Evolutionary conservation across 1,139 yeast genomes (phyloP).

Genomic region (Yamadazyma membranifaciens): DNA sequence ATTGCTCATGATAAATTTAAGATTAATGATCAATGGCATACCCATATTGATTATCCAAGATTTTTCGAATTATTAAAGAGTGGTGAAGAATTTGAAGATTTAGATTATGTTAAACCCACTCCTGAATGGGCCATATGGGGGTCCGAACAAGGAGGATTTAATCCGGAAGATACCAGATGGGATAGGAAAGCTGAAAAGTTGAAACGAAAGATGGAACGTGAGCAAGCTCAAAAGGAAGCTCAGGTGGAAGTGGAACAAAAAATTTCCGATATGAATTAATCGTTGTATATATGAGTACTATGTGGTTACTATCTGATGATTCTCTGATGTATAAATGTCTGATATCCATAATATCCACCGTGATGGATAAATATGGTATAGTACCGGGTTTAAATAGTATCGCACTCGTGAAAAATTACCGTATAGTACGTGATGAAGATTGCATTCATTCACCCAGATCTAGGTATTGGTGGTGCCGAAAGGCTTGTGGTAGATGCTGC

Average conservation of each 20-base stretch:
- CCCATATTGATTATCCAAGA: conserved; percentile 80
- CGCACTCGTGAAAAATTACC: neutral
- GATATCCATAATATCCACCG: too few species aligned
- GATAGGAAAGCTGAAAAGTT: conserved; percentile 66
- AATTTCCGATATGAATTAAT: conserved; percentile 5
- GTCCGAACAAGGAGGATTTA: conserved; percentile 81
- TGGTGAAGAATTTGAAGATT: conserved; percentile 66
- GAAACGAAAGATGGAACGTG: conserved; percentile 45
- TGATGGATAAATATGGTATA: too few species aligned
- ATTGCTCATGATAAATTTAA: conserved; percentile 75
- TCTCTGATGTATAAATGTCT: too few species aligned
- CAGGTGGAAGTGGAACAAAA: neutral
- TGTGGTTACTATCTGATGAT: neutral
- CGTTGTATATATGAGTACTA: conserved; percentile 1
- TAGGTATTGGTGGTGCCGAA: conserved; percentile 97
- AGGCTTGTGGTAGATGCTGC: conserved; percentile 95
- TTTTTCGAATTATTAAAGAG: conserved; percentile 70
- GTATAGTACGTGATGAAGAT: conserved; percentile 27
- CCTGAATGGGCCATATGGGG: conserved; percentile 95
- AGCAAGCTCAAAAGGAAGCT: conserved; percentile 20
- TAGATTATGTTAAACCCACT: conserved; percentile 79
- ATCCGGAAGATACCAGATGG: conserved; percentile 74
- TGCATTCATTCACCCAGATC: conserved; percentile 93
- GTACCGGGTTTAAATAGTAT: too few species aligned
- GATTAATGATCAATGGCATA: conserved; percentile 75